Evolutionary conservation across 2,329 filamentous ascomycete genomes (phyloP), one percentile per base, ranked within the genome.

Genomic region (Emergomyces orientalis): DNA sequence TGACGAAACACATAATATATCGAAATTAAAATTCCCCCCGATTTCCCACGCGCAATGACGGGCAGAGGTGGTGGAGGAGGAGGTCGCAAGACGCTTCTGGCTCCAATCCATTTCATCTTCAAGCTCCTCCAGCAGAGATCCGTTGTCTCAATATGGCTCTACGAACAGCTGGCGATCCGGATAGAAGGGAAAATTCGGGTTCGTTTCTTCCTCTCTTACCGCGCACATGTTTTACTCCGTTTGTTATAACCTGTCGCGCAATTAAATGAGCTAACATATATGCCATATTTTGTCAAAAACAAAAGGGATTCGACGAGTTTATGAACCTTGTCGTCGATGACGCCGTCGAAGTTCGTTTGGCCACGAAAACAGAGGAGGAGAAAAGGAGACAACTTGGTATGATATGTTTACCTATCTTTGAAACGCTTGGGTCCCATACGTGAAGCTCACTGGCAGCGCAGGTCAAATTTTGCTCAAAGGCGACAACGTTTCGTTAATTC

Each of bases 301-400:
- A 49, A 47, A 66, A 96, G 91, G 92, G 94, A 17, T 99, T 99
- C 69, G 94, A 99, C 75, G 94, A 99, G 77, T 99, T 97, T 80
- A 97, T 99, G 92, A 99, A 99, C 79, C 82, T 99, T 59, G 94
- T 97, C 47, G 84, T 96, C 68, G 94, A 99, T 73, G 91, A 99
- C 70, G 94, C 94, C 37, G 86, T 97, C 63, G 93, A 97, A 78
- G 91, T 99, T 54, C 89, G 88, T 75, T 84, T 91, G 73, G 81
- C 90, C 62, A 91, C 89, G 66, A 96, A 95, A 81, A 86, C 85
- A 19, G 88, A 89, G 51, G 86, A 88, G 68, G 92, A 95, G 78
- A 86, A 85, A 68, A 84, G 92, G 74, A 86, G 90, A 76, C 81
- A 86, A 52, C 76, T 97, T 60, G 93, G 92, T 96, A 82, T 65